Base-by-base conservation (phyloP, 306 rosid genomes). In the Rosa rugosa region DNA sequence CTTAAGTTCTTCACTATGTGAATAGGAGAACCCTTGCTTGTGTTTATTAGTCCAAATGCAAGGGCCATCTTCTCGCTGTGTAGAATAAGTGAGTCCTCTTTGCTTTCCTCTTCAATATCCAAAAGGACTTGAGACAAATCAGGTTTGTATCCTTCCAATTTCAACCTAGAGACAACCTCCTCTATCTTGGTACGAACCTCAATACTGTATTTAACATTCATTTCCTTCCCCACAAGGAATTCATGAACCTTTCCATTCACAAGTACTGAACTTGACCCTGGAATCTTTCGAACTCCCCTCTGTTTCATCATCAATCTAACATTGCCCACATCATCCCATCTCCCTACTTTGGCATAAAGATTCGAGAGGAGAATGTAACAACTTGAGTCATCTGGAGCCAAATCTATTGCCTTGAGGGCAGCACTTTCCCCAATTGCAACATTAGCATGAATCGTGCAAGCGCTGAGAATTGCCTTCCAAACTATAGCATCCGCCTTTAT, bases 41-140 rank as follows among this genome's bases (percentile, higher is more conserved):
- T 63, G 74, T 75, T 85, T 56, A 45, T 34, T 16, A 86, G 63
- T 70, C 88, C 92, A 82, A 88, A 90, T 31, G 90, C 87, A 66
- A 88, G 86, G 73, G 88, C 87, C 86, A 90, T 78, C 85, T 85
- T 90, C 79, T 88, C 91, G 77, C 88, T 90, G 46, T 88, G 87
- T 76, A 85, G 87, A 68, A 66, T 69, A 68, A 87, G 81, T 34
- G 69, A 81, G 77, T 54, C 54, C 31, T 63, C 88, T 70, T 85
- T 90, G 59, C 75, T 87, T 79, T 75, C 82, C 4, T 80, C 85
- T 75, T 87, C 86, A 42, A 85, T 65, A 68, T 91, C 89, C 36
- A 85, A 22, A 81, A 90, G 85, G 77, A 85, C 89, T 73, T 87
- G 81, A 69, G 81, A 67, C 40, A 80, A 65, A 47, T 87, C 91